A percentile compares a stretch with the other conserved stretches of the same genome.
Conservation (phyloP, 108 stramenopile species). For the Discostella pseudostelligera region DNA sequence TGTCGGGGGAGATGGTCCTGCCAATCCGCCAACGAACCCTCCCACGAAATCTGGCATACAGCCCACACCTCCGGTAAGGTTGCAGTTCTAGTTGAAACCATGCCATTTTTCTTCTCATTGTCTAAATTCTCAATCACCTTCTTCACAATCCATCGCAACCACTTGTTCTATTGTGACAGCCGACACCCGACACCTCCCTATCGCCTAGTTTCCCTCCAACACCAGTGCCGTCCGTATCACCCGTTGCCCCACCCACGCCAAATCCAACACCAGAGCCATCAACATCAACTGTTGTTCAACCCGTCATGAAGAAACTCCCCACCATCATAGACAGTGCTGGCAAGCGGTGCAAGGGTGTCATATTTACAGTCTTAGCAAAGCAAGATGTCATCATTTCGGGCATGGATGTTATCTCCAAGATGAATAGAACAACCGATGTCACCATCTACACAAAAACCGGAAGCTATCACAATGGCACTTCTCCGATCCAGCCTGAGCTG, state of each 20-base stretch:
- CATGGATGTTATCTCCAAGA: neutral
- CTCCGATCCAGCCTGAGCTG: neutral
- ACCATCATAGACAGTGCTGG: neutral
- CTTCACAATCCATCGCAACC: too few relatives aligned
- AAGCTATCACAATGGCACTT: neutral
- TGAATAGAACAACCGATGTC: neutral
- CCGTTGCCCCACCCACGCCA: neutral
- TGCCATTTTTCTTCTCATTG: too few relatives aligned
- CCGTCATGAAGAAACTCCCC: neutral
- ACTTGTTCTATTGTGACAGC: too few relatives aligned
- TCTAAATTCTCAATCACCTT: too few relatives aligned
- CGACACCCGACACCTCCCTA: too few relatives aligned
- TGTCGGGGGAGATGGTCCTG: neutral
- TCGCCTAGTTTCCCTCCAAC: too few relatives aligned
- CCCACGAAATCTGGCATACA: too few relatives aligned
- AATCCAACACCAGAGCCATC: neutral
- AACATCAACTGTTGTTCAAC: neutral
- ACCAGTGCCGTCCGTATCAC: neutral
- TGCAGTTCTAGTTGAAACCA: too few relatives aligned
- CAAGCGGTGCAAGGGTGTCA: neutral
- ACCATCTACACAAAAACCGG: neutral
- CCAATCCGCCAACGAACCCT: neutral
- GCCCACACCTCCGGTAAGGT: neutral
- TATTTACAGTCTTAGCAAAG: neutral
- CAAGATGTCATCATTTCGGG: neutral